Percentiles rank a stretch among this genome's conserved stretches.
phyloP scores from a whole-genome alignment of 116 monocot species.

The Dioscorea cayenensis region DNA sequence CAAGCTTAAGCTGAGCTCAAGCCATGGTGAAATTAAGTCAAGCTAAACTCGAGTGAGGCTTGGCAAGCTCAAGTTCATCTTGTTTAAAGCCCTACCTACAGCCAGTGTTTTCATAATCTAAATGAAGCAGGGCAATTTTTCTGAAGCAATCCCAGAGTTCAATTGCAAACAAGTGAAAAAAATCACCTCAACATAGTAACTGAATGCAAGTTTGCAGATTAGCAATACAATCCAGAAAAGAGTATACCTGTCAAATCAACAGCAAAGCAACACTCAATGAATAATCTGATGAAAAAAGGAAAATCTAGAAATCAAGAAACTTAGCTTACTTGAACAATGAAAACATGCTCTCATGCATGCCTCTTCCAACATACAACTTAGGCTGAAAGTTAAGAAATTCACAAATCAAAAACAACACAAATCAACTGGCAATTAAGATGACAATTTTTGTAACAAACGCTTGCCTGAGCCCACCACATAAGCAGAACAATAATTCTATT shows the following conservation, averaged over 20 bases:
- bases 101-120: too few species aligned
- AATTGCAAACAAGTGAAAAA: not conserved
- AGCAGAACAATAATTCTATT: slow-evolving; percentile 47
- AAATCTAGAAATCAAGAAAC: not conserved
- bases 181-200: slow-evolving; percentile 97
- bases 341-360: slow-evolving; percentile 92
- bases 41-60: too few species aligned
- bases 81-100: too few species aligned
- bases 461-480: slow-evolving; percentile 98
- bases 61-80: too few species aligned
- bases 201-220: slow-evolving; percentile 91
- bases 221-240: slow-evolving; percentile 95
- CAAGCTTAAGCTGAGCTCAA: too few species aligned
- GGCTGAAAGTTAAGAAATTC: slow-evolving; percentile 47
- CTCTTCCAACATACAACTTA: slow-evolving; percentile 88
- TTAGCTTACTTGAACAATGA: slow-evolving; percentile 74
- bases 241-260: slow-evolving; percentile 65
- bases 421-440: not conserved
- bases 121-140: too few species aligned
- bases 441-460: slow-evolving; percentile 6
- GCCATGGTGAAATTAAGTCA: too few species aligned
- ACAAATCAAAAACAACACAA: not conserved
- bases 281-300: not conserved
- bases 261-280: slow-evolving; percentile 2
- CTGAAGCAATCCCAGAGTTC: too few species aligned